phyloP scores from a whole-genome alignment of 306 rosid genomes.

The Erythrophleum fordii region DNA sequence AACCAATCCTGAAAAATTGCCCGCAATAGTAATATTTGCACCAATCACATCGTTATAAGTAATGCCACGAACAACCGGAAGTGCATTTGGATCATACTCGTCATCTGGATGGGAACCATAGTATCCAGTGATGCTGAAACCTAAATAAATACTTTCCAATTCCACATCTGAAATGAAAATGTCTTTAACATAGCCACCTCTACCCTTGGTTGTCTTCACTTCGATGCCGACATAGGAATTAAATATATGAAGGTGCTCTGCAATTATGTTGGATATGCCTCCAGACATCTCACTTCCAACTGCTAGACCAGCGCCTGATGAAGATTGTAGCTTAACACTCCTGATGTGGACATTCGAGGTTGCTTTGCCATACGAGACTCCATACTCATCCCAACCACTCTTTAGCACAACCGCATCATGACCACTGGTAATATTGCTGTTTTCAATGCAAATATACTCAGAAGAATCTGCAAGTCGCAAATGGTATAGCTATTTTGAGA shows the following conservation, averaged over 20 bases:
- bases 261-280: conserved; percentile 55
- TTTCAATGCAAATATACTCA: conserved; percentile 56
- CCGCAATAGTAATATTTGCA: conserved; percentile 53
- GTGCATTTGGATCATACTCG: conserved; percentile 57
- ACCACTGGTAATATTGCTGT: conserved; percentile 62
- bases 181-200: conserved; percentile 66
- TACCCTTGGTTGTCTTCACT: conserved; percentile 63
- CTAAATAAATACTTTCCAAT: conserved; percentile 48
- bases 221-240: conserved; percentile 53
- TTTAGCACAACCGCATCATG: conserved; percentile 66
- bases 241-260: conserved; percentile 44
- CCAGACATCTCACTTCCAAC: conserved; percentile 77
- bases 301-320: conserved; percentile 60
- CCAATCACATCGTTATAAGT: conserved; percentile 55
- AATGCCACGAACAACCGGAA: conserved; percentile 51
- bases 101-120: conserved; percentile 68
- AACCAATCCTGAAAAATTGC: conserved; percentile 56
- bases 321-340: conserved; percentile 51
- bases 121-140: conserved; percentile 50
- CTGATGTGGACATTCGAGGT: conserved; percentile 55
- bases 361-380: conserved; percentile 56
- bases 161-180: conserved; percentile 45
- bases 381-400: conserved; percentile 85
- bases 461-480: conserved; percentile 62
- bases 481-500: neutral